Evolutionary conservation across 192 early-diverging fungal genomes (phyloP), one percentile per base, ranked within the genome.

Genomic region (Dispira simplex): DNA sequence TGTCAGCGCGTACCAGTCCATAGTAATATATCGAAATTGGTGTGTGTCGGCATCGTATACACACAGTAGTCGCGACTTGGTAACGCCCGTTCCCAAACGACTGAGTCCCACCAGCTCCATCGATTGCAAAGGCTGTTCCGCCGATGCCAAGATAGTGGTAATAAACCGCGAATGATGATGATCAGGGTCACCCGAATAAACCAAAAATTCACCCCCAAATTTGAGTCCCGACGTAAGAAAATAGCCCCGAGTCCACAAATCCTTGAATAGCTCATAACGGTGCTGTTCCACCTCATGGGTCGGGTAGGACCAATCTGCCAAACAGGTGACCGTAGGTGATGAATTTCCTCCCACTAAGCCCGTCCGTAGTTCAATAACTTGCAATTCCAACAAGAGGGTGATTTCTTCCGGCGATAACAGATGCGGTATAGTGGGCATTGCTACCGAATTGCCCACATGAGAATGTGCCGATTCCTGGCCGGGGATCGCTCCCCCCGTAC

Each of bases 121-220:
- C 25, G 58, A 21, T 18, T 11, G 11, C 18, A 60, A 18, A 21
- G 27, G 10, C 21, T 27, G 39, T 3, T 11, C 21, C 16, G 58
- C 2, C 39, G 58, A 60, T 16, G 26, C 32, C 12, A 60, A 18
- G 4, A 60, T 12, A 27, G 58, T 43, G 39, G 58, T 60, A 27
- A 60, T 60, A 44, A 43, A 60, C 12, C 26, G 58, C 32, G 58
- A 60, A 21, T 60, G 58, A 18, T 27, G 32, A 2, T 14, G 0
- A 18, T 44, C 14, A 18, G 58, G 58, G 27, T 60, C 58, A 28
- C 32, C 58, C 0, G 18, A 14, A 44, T 60, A 60, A 14, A 60
- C 58, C 25, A 60, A 44, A 21, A 60, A 60, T 27, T 60, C 58
- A 44, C 58, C 58, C 27, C 58, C 58, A 27, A 60, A 60, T 60